phyloP scores from a whole-genome alignment of 306 rosid genomes.

The Macrotyloma uniflorum region DNA sequence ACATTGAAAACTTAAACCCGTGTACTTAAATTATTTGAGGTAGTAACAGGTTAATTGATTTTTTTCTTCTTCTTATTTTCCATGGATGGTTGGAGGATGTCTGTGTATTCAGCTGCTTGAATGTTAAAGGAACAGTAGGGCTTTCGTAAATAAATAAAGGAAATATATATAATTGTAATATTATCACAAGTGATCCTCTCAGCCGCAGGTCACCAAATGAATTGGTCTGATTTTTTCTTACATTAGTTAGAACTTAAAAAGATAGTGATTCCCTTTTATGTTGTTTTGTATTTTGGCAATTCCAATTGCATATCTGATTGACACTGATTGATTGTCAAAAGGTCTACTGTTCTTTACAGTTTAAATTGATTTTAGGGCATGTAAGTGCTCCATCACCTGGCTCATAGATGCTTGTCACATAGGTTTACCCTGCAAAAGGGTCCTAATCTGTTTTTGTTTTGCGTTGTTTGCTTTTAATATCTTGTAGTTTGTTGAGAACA shows the following conservation, averaged over 20 bases:
- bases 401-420: background rate
- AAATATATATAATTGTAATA: background rate
- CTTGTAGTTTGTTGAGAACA: background rate
- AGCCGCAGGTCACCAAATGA: background rate
- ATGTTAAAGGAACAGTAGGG: background rate
- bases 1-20: background rate
- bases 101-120: background rate
- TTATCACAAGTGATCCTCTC: background rate
- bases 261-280: background rate
- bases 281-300: background rate
- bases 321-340: background rate
- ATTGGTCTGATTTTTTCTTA: background rate
- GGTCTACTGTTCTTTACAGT: background rate
- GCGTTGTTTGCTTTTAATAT: background rate
- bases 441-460: background rate
- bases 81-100: slow-evolving; percentile 3
- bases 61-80: background rate
- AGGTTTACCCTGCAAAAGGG: background rate
- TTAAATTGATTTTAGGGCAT: slow-evolving; percentile 3
- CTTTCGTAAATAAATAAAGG: background rate
- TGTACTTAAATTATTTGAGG: slow-evolving; percentile 6
- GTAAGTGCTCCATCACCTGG: background rate
- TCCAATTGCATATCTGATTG: background rate
- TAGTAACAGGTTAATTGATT: background rate
- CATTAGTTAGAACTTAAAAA: background rate